phyloP scores from a whole-genome alignment of 257 asterid genomes.

The Capsicum pubescens region DNA sequence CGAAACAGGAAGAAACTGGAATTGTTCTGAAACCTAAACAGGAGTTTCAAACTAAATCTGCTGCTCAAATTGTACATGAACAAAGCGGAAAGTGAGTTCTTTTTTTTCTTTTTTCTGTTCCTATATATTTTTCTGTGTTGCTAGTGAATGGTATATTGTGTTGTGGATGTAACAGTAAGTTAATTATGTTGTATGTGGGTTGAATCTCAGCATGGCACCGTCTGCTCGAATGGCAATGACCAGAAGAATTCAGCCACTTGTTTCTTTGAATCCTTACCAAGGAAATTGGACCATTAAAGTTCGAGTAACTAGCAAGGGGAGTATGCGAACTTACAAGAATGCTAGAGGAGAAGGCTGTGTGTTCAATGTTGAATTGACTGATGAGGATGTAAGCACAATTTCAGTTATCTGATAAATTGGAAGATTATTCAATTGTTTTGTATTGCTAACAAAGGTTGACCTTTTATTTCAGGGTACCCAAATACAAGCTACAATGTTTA shows the following conservation, averaged over 20 bases:
- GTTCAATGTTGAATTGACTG: constrained; percentile 95
- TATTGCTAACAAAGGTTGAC: neutral
- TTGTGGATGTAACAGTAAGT: neutral
- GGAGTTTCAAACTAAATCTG: constrained; percentile 72
- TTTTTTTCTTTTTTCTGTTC: neutral
- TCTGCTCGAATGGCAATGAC: constrained; percentile 87
- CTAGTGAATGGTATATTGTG: neutral
- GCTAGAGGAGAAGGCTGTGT: constrained; percentile 95
- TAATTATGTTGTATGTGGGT: constrained; percentile 9
- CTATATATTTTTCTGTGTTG: neutral
- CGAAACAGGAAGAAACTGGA: constrained; percentile 47
- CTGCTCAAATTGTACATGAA: constrained; percentile 79
- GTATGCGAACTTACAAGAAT: constrained; percentile 72
- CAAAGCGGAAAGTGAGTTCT: constrained; percentile 75
- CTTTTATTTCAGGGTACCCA: constrained; percentile 79
- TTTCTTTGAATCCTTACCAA: constrained; percentile 89
- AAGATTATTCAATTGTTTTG: neutral
- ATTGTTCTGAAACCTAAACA: constrained; percentile 68
- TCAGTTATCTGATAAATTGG: neutral
- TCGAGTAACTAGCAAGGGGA: constrained; percentile 81
- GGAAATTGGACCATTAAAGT: constrained; percentile 94
- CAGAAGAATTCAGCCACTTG: constrained; percentile 82
- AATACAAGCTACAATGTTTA: constrained; percentile 98
- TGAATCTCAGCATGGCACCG: constrained; percentile 72
- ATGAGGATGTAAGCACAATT: constrained; percentile 76